Conservation (phyloP, 1,139 yeast species). For the Saccharomyces hybrid region DNA sequence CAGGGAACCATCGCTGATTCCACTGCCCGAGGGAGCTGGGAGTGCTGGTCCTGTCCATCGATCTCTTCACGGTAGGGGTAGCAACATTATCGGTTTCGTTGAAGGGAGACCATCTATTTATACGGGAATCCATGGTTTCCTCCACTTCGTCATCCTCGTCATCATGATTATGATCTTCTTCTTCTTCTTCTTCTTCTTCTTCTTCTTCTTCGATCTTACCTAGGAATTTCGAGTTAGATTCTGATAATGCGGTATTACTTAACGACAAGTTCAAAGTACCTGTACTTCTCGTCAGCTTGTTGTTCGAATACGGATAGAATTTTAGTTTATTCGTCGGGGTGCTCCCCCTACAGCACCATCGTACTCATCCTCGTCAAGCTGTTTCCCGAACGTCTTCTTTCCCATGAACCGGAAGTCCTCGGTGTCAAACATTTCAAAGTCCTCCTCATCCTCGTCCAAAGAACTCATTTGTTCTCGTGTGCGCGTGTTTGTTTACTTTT, state of each 20-base stretch:
- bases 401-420: background rate
- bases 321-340: slow-evolving; percentile 17
- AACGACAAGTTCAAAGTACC: slow-evolving; percentile 28
- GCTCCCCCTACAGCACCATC: background rate
- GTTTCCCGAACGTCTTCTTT: background rate
- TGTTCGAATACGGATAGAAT: slow-evolving; percentile 25
- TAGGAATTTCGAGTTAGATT: slow-evolving; percentile 4
- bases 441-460: background rate
- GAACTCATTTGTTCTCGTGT: background rate
- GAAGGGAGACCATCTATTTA: slow-evolving; percentile 26
- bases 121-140: slow-evolving; percentile 14
- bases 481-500: background rate
- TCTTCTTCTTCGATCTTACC: slow-evolving; percentile 14
- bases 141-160: slow-evolving; percentile 11
- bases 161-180: slow-evolving; percentile 2
- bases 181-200: slow-evolving; percentile 11
- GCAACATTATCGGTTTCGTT: slow-evolving; percentile 11
- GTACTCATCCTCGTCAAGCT: background rate
- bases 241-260: slow-evolving; percentile 9
- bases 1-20: background rate
- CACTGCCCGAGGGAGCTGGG: background rate
- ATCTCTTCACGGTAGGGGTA: background rate
- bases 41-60: background rate
- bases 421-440: background rate
- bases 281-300: slow-evolving; percentile 28